Conservation (phyloP, 2,329 filamentous ascomycete species). For the Leptosphaerulina australis region DNA sequence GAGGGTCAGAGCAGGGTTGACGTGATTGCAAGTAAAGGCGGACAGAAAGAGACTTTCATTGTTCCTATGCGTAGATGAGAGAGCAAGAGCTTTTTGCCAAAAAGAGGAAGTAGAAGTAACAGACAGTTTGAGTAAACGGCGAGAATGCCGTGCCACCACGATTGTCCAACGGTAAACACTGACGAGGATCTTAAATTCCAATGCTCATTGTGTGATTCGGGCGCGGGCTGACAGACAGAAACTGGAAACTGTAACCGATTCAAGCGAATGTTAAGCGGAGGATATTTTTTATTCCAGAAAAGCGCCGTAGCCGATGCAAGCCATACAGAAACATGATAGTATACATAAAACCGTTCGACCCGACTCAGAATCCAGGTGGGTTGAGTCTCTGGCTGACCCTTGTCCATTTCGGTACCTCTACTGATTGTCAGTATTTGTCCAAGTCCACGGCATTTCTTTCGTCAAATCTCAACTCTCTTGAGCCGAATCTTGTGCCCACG, state of each 20-base stretch:
- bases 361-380: slow-evolving; percentile 81
- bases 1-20: slow-evolving; percentile 5
- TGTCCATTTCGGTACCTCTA: slow-evolving; percentile 74
- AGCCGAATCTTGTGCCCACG: background rate
- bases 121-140: background rate
- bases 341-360: slow-evolving; percentile 24
- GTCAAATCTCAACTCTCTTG: background rate
- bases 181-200: background rate
- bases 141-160: background rate
- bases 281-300: slow-evolving; percentile 14
- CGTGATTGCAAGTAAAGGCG: slow-evolving; percentile 4
- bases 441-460: background rate
- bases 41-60: background rate
- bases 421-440: slow-evolving; percentile 66
- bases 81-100: background rate
- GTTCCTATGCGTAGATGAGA: background rate
- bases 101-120: background rate
- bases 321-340: slow-evolving; percentile 33
- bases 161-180: background rate
- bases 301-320: slow-evolving; percentile 27
- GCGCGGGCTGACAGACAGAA: background rate
- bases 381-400: slow-evolving; percentile 92
- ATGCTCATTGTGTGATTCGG: background rate
- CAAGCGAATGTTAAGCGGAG: background rate
- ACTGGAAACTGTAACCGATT: background rate